phyloP scores from a whole-genome alignment of 208 protist genomes.

The Leishmania mexicana region DNA sequence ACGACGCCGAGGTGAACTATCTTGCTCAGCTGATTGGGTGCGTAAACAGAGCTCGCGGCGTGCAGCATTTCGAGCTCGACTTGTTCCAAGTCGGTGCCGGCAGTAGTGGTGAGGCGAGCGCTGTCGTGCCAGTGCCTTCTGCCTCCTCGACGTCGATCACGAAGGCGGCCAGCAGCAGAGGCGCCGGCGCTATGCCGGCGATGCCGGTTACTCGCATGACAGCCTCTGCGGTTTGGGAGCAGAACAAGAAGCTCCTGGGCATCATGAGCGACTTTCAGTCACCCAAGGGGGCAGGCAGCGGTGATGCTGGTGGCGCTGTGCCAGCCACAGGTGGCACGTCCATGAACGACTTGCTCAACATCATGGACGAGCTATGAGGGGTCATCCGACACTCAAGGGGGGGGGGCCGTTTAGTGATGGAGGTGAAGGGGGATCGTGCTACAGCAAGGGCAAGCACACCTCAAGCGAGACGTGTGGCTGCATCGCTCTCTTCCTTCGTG shows the following conservation, averaged over 20 bases:
- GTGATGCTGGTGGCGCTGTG: not conserved
- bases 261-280: constrained; percentile 51
- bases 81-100: constrained; percentile 44
- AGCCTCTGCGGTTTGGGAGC: constrained; percentile 31
- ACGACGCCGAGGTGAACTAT: constrained; percentile 61
- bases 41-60: constrained; percentile 1
- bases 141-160: not conserved
- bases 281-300: not conserved
- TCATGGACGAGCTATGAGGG: constrained; percentile 83
- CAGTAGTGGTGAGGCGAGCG: not conserved
- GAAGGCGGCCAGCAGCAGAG: not conserved
- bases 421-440: not conserved
- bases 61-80: constrained; percentile 41
- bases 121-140: not conserved
- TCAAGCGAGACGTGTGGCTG: not conserved
- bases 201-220: constrained; percentile 43
- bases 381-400: not conserved
- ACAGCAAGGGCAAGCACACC: not conserved
- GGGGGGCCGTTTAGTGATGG: not conserved
- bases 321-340: not conserved
- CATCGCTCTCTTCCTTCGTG: not conserved
- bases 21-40: constrained; percentile 52
- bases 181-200: not conserved
- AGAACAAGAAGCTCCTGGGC: constrained; percentile 63
- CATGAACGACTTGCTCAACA: constrained; percentile 62